Conservation (phyloP, 306 rosid species). For the Dryas drummondii region DNA sequence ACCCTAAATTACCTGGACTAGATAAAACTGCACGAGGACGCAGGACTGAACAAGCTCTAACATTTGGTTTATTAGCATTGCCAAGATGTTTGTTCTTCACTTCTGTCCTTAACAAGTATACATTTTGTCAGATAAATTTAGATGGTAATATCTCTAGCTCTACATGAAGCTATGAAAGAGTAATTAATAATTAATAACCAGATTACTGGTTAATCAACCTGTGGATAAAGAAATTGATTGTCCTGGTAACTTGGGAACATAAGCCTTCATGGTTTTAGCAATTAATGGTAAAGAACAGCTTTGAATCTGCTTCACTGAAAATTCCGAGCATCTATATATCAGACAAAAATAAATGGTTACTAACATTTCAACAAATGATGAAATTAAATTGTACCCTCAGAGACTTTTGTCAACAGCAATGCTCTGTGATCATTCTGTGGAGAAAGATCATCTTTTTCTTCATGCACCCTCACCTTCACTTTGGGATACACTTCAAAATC, state of each 20-base stretch:
- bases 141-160: neutral
- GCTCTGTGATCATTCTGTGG: conserved; percentile 26
- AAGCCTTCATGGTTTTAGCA: conserved; percentile 37
- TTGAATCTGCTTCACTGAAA: conserved; percentile 32
- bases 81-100: conserved; percentile 26
- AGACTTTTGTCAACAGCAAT: conserved; percentile 16
- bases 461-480: conserved; percentile 42
- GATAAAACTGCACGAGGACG: conserved; percentile 70
- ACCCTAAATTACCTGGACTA: conserved; percentile 52
- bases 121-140: neutral
- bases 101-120: conserved; percentile 27
- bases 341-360: too few relatives aligned
- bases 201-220: conserved; percentile 29
- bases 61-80: conserved; percentile 24
- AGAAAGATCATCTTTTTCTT: conserved; percentile 34
- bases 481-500: conserved; percentile 51
- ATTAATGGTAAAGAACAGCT: conserved; percentile 23
- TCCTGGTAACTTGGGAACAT: conserved; percentile 19
- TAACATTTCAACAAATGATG: too few relatives aligned
- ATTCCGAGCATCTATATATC: neutral
- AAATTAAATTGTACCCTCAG: neutral
- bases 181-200: neutral
- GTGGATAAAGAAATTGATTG: conserved; percentile 34
- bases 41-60: conserved; percentile 24
- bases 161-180: neutral